phyloP scores from a whole-genome alignment of 306 rosid species.

The Astragalus glycyphyllos region DNA sequence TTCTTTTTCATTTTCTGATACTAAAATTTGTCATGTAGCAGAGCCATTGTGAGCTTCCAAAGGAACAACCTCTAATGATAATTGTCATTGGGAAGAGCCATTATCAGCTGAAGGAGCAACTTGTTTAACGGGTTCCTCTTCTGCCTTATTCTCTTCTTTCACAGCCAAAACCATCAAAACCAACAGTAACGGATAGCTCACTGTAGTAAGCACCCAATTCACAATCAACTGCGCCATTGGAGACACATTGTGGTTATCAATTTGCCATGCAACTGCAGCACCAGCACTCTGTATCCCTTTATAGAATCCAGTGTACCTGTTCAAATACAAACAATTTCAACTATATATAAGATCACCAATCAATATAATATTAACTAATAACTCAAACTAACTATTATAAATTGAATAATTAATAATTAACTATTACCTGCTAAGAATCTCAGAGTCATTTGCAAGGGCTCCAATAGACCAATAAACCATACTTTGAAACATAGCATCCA shows the following conservation, averaged over 20 bases:
- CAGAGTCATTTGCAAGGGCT: constrained; percentile 81
- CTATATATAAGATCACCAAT: no score
- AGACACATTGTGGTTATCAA: constrained; percentile 62
- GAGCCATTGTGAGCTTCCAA: no score
- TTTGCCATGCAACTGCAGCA: constrained; percentile 97
- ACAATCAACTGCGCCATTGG: constrained; percentile 63
- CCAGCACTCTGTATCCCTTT: constrained; percentile 98
- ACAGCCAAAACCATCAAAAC: constrained; percentile 73
- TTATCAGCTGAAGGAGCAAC: constrained; percentile 42
- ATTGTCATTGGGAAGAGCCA: constrained; percentile 21
- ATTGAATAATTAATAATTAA: constrained; percentile 6
- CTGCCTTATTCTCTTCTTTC: constrained; percentile 52
- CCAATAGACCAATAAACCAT: constrained; percentile 93
- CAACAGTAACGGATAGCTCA: constrained; percentile 71
- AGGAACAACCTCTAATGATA: no score
- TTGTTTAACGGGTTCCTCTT: constrained; percentile 45
- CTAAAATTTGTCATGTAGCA: no score
- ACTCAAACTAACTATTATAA: neutral
- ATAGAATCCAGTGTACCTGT: constrained; percentile 85
- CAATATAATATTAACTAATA: no score
- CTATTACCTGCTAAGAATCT: constrained; percentile 85
- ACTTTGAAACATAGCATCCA: constrained; percentile 93
- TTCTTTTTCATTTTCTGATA: neutral
- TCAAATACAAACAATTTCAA: neutral
- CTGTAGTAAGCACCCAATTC: constrained; percentile 68